phyloP scores from a whole-genome alignment of 305 asterid species.

The Lippia alba region DNA sequence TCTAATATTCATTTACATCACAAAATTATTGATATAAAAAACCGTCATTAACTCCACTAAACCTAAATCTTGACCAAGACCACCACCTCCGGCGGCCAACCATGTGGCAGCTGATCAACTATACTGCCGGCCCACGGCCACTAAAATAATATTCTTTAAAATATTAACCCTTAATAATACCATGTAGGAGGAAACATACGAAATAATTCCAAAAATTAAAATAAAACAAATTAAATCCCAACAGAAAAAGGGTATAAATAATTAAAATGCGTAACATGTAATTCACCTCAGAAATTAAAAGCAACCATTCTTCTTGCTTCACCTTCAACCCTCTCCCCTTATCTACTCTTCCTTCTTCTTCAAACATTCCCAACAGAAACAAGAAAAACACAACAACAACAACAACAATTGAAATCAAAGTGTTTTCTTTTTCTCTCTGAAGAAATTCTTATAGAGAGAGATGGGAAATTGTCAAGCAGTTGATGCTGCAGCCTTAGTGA shows the following conservation, averaged over 20 bases:
- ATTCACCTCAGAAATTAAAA: conserved; percentile 16
- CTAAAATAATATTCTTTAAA: too few species aligned
- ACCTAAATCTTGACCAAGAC: conserved; percentile 44
- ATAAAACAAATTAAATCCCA: conserved; percentile 14
- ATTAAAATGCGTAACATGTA: neutral
- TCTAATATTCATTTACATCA: neutral
- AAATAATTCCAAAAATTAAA: neutral
- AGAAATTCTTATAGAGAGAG: conserved; percentile 23
- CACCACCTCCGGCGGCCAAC: conserved; percentile 41
- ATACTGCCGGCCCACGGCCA: conserved; percentile 55
- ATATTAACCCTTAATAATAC: too few species aligned
- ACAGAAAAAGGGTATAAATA: conserved; percentile 5
- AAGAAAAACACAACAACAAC: neutral
- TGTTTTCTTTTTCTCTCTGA: neutral
- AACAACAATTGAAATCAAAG: too few species aligned
- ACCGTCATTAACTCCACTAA: conserved; percentile 15
- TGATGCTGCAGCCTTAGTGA: conserved; percentile 91
- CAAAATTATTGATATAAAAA: conserved; percentile 4
- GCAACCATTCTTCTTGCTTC: conserved; percentile 34
- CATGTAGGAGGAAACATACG: neutral
- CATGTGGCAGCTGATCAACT: conserved; percentile 52
- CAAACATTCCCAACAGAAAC: conserved; percentile 23
- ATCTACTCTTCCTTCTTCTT: conserved; percentile 17
- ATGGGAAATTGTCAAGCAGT: conserved; percentile 98
- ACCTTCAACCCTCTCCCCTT: neutral